Conservation (phyloP, 2,329 filamentous ascomycete genomes). For the Alternaria triticimaculans region DNA sequence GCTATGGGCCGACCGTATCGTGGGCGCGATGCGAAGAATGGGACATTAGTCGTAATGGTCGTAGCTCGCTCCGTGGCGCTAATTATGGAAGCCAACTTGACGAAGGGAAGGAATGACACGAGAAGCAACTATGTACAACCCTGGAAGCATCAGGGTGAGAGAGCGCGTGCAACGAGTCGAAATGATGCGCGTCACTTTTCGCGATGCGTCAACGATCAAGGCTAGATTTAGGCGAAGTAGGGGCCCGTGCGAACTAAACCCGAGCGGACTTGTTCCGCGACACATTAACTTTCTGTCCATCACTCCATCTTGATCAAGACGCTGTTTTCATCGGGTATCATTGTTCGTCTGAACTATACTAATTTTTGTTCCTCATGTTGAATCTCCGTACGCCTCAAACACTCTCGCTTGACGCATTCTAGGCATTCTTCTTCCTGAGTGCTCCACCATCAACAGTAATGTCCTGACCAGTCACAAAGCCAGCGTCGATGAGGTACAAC, state of each 20-base stretch:
- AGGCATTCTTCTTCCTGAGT: constrained; percentile 41
- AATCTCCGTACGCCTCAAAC: background rate
- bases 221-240: constrained; percentile 3
- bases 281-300: background rate
- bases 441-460: constrained; percentile 49
- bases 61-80: constrained; percentile 34
- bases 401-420: background rate
- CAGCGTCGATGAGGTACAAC: constrained; percentile 51
- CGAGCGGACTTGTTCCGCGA: constrained; percentile 7
- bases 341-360: background rate
- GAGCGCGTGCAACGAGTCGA: background rate
- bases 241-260: constrained; percentile 4
- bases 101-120: constrained; percentile 16
- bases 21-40: constrained; percentile 21
- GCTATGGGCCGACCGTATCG: constrained; percentile 3
- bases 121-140: constrained; percentile 7
- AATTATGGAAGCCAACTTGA: constrained; percentile 40
- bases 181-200: constrained; percentile 11
- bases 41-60: constrained; percentile 28
- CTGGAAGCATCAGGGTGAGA: background rate
- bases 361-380: background rate
- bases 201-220: constrained; percentile 9
- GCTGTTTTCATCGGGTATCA: background rate
- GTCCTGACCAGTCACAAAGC: constrained; percentile 49
- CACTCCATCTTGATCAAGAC: background rate